A percentile compares a stretch with the other conserved stretches of the same genome.
Conservation (phyloP, 371 early-diverging fungal genomes). For the Rhizomucor miehei region DNA sequence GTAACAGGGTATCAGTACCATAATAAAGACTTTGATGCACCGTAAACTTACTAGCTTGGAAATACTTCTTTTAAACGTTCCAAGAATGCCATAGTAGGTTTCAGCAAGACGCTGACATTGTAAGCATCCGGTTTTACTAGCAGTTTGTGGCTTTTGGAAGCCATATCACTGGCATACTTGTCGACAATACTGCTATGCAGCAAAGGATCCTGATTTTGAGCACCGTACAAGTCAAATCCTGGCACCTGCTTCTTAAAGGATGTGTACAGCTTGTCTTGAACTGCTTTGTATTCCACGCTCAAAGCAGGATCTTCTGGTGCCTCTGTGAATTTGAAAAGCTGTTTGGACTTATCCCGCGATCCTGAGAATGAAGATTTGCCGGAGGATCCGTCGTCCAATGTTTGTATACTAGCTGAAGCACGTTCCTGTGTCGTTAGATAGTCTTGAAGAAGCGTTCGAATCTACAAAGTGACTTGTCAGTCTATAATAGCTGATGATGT, state of each 20-base stretch:
- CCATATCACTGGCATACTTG: conserved; percentile 61
- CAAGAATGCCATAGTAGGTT: conserved; percentile 66
- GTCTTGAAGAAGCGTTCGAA: conserved; percentile 69
- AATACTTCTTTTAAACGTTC: conserved; percentile 54
- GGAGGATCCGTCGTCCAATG: conserved; percentile 46
- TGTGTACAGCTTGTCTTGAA: conserved; percentile 26
- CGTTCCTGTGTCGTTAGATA: conserved; percentile 64
- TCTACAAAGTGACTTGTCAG: conserved; percentile 22
- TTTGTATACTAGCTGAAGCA: conserved; percentile 32
- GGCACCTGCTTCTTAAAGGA: conserved; percentile 35
- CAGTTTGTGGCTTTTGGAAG: conserved; percentile 66
- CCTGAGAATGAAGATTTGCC: conserved; percentile 3
- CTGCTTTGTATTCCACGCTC: conserved; percentile 38
- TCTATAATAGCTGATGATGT: not conserved
- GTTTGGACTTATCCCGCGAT: conserved; percentile 30
- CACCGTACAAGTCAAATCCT: conserved; percentile 15
- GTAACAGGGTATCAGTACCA: too few relatives aligned
- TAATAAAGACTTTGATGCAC: not conserved
- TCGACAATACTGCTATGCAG: conserved; percentile 56
- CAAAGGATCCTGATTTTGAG: conserved; percentile 9
- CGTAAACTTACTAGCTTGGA: conserved; percentile 44
- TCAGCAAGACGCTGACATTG: conserved; percentile 68
- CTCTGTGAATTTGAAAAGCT: conserved; percentile 47
- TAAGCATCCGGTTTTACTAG: conserved; percentile 67
- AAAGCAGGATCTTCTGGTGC: conserved; percentile 18